Conservation (phyloP, 441 rosid species). For the Corymbia calophylla region DNA sequence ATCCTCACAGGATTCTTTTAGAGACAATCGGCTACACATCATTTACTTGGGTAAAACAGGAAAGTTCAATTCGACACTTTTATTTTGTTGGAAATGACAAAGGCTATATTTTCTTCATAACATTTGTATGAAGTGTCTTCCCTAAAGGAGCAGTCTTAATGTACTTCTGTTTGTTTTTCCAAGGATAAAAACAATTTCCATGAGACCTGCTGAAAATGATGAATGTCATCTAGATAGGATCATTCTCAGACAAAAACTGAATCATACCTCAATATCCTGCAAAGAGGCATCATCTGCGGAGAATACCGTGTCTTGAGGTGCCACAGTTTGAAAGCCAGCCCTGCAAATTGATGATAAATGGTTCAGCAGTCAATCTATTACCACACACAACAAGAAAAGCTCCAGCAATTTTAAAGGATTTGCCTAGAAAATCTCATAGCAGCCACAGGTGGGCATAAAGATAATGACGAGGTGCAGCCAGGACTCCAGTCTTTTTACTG, state of each 20-base stretch:
- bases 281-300: conserved; percentile 38
- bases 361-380: background rate
- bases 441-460: background rate
- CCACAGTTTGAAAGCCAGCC: conserved; percentile 26
- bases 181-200: background rate
- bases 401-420: background rate
- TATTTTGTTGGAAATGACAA: background rate
- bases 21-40: background rate
- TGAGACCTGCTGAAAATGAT: background rate
- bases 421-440: background rate
- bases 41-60: background rate
- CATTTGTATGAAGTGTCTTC: background rate
- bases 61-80: background rate
- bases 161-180: background rate
- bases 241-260: background rate
- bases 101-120: background rate
- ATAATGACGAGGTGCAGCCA: background rate
- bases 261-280: conserved; percentile 55
- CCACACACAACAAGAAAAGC: background rate
- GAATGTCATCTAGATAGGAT: background rate
- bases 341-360: conserved; percentile 25
- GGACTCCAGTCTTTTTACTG: background rate
- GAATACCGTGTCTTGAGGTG: conserved; percentile 32
- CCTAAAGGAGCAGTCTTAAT: background rate
- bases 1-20: background rate